Percentiles rank a stretch among this genome's conserved stretches.
Evolutionary conservation across 768 basidiomycete species (phyloP).

Genomic region (Trametes cingulata): DNA sequence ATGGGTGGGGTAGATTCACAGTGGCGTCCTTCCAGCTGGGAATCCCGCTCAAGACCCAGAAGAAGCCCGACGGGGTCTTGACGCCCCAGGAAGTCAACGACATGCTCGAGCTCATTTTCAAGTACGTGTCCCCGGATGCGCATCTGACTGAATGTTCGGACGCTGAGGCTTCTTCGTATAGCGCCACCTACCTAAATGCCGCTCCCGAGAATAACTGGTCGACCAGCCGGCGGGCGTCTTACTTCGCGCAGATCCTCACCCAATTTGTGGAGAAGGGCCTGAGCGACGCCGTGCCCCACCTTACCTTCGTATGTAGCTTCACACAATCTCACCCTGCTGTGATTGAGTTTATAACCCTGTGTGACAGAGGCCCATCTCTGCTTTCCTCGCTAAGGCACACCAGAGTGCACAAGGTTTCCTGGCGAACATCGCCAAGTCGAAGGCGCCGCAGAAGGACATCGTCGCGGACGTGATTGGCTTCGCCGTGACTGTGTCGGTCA

Average conservation of each 20-base stretch:
- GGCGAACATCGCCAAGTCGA: constrained; percentile 35
- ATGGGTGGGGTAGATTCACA: background rate
- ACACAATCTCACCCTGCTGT: background rate
- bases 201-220: constrained; percentile 38
- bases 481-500: constrained; percentile 48
- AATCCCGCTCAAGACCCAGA: constrained; percentile 47
- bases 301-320: background rate
- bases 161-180: no score
- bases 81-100: constrained; percentile 51
- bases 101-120: constrained; percentile 38
- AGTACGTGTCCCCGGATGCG: constrained; percentile 1
- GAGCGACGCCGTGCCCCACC: constrained; percentile 5
- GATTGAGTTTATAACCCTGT: background rate
- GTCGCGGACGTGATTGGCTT: constrained; percentile 48
- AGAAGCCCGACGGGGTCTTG: constrained; percentile 43
- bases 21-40: constrained; percentile 36
- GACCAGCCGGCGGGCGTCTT: constrained; percentile 31
- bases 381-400: constrained; percentile 16
- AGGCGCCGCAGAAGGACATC: constrained; percentile 43
- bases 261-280: constrained; percentile 32
- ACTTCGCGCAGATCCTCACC: constrained; percentile 35
- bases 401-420: constrained; percentile 45
- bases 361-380: background rate
- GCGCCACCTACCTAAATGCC: constrained; percentile 33
- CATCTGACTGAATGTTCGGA: no score